Base-by-base conservation (phyloP, 202 grass and related monocot species). In the Schoenoplectus tabernaemontani region DNA sequence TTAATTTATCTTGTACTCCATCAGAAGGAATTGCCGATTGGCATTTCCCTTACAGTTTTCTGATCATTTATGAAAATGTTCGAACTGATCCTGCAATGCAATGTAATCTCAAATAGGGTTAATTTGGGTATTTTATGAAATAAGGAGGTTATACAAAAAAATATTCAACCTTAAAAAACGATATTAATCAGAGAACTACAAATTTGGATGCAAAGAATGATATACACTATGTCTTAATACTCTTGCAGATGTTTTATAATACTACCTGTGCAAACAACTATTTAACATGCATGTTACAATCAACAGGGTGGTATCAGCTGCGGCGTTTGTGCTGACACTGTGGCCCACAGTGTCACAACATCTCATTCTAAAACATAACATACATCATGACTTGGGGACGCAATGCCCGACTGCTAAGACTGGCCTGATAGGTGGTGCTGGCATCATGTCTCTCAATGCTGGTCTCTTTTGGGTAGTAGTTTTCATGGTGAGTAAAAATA, bases 381-480 rank as follows among this genome's bases (percentile, higher is more conserved):
- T 91, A 16, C 91, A 97, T 86, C 82, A 85, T 0, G 60, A 89
- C 81, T 81, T 93, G 74, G 46, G 65, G 3, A 82, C 83, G 16
- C 38, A 85, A 47, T 93, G 93, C 83, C 87, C 89, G 24, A 91
- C 91, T 22, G 91, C 89, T 19, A 93, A 93, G 87, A 93, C 91
- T 0, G 91, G 91, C 13, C 79, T 93, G 39, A 91, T 93, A 77
- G 93, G 91, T 64, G 93, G 93, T 0, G 89, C 79, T 0, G 93
- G 91, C 57, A 88, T 97, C 80, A 84, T 97, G 36, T 86, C 85
- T 38, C 82, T 93, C 12, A 86, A 87, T 1, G 86, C 89, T 36
- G 48, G 82, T 78, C 82, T 92, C 62, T 82, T 93, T 38, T 97
- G 94, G 89, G 86, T 87, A 19, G 80, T 97, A 65, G 84, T 81